Percentiles rank a stretch among this genome's conserved stretches.
Conservation (phyloP, 495 filamentous ascomycete species). For the Hypomontagnella submonticulosa region DNA sequence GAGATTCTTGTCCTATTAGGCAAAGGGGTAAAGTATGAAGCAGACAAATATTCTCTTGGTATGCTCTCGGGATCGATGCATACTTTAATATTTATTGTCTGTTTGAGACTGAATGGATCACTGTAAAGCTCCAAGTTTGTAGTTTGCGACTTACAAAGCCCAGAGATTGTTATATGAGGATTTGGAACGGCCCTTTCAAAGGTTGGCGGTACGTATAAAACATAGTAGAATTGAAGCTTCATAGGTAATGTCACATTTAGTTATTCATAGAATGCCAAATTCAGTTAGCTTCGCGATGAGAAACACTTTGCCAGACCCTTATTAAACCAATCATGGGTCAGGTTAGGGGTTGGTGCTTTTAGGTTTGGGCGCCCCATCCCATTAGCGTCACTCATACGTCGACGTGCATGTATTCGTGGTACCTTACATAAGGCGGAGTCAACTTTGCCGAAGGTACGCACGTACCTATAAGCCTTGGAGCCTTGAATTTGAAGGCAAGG, state of each 20-base stretch:
- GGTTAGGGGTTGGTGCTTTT: too few species aligned
- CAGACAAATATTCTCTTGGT: slow-evolving; percentile 15
- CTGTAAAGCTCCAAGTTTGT: not conserved
- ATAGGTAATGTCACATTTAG: slow-evolving; percentile 27
- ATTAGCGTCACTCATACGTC: slow-evolving; percentile 14
- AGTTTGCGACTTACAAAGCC: not conserved
- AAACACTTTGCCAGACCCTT: slow-evolving; percentile 4
- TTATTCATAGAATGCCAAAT: slow-evolving; percentile 39
- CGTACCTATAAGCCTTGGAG: too few species aligned
- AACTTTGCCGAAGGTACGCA: too few species aligned
- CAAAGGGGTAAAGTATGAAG: slow-evolving; percentile 14
- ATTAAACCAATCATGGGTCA: slow-evolving; percentile 9
- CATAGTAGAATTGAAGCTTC: slow-evolving; percentile 33
- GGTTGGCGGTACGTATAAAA: slow-evolving; percentile 1
- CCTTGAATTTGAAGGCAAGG: too few species aligned
- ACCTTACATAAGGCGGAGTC: too few species aligned
- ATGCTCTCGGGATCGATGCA: slow-evolving; percentile 25
- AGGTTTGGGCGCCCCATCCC: not conserved
- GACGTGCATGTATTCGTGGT: too few species aligned
- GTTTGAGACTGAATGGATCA: slow-evolving; percentile 6
- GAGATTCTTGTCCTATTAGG: slow-evolving; percentile 5
- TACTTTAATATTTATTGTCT: slow-evolving; percentile 14
- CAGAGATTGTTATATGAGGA: slow-evolving; percentile 16
- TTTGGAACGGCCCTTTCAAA: slow-evolving; percentile 8
- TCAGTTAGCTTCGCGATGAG: slow-evolving; percentile 15